Evolutionary conservation across 2,329 filamentous ascomycete genomes (phyloP), one percentile per base, ranked within the genome.

Genomic region (Fusarium pseudoanthophilum): DNA sequence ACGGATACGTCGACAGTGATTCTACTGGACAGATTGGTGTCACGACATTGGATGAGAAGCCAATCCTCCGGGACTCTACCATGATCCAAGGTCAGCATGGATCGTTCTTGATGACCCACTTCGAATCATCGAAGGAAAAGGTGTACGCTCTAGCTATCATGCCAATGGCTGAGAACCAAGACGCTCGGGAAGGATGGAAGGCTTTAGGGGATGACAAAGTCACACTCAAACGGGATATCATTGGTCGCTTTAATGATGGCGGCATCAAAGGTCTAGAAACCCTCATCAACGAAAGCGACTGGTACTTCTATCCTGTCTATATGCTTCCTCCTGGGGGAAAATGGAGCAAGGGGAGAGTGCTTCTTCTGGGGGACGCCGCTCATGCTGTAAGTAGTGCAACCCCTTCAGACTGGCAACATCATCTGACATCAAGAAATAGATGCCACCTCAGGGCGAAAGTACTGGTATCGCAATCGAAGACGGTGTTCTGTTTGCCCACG

Each of bases 401-500:
- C 7, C 3, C 0, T 7, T 30, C 11, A 2, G 4, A 2, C 2
- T 1, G 10, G 3, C 1, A 1, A n/a, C 7, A 2, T 18, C 2
- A n/a, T 1, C 34, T 39, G 0, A 55, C 10, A 30, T 30, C 1
- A 21, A 4, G 0, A n/a, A 39, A 18, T 5, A 39, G 51, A 55
- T 55, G 51, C 51, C 51, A 11, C 51, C 34, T 1, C 36, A 39
- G 34, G 34, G 51, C 24, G 51, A 55, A 39, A 39, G 51, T 15
- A 39, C 36, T 0, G 36, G 51, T 10, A 39, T 55, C 20, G 51
- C 51, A 1, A 39, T 55, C 0, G 36, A 55, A n/a, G 51, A 55
- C 1, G 14, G 7, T 11, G 11, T 55, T 20, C 7, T 55, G 2
- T 55, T 55, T 20, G 24, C 34, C 2, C 10, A 39, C 0, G 51